A percentile compares a stretch with the other conserved stretches of the same genome.
Conservation (phyloP, 352 stramenopile species). For the Albugo candida region DNA sequence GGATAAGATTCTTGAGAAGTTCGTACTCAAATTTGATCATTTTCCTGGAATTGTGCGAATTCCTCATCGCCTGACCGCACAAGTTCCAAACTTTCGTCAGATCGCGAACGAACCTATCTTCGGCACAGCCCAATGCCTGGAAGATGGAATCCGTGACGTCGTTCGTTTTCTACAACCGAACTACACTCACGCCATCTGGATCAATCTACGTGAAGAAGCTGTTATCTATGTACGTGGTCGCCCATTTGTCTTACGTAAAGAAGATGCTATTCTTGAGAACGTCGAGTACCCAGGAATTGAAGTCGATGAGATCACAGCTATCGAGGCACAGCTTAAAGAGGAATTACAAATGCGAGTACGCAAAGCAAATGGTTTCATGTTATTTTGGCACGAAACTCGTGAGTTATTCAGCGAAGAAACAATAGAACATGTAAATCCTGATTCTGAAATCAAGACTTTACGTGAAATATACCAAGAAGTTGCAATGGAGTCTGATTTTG, state of each 20-base stretch:
- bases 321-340: constrained; percentile 68
- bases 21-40: constrained; percentile 79
- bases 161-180: constrained; percentile 26
- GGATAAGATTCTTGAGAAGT: constrained; percentile 57
- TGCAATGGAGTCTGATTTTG: constrained; percentile 21
- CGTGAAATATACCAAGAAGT: constrained; percentile 49
- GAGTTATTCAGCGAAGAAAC: constrained; percentile 66
- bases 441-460: constrained; percentile 55
- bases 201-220: constrained; percentile 82
- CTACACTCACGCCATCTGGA: constrained; percentile 69
- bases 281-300: constrained; percentile 80
- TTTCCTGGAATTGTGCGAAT: constrained; percentile 66
- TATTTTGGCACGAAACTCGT: constrained; percentile 67
- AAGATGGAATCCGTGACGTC: constrained; percentile 51
- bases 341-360: constrained; percentile 64
- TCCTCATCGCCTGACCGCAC: constrained; percentile 34
- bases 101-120: constrained; percentile 71
- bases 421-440: constrained; percentile 59
- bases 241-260: constrained; percentile 71
- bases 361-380: constrained; percentile 55
- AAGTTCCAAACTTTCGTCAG: constrained; percentile 74
- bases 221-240: constrained; percentile 76
- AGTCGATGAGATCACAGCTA: constrained; percentile 69
- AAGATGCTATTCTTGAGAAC: constrained; percentile 67
- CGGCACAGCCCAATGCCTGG: constrained; percentile 55